Base-by-base conservation (phyloP, 768 basidiomycete genomes). In the Collybia sordida region DNA sequence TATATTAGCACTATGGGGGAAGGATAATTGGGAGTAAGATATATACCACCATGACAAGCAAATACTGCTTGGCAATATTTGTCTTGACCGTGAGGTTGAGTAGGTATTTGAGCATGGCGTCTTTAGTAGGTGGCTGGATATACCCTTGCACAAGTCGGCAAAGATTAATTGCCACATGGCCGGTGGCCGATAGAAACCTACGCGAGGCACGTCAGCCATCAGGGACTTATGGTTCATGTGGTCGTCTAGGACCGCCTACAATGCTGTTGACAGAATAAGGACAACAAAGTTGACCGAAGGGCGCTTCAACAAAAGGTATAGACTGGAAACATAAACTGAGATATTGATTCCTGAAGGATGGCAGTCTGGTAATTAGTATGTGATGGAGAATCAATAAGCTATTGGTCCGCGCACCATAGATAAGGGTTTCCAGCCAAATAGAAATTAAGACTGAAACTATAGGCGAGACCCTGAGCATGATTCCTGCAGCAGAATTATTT, bases 81-180 rank as follows among this genome's bases (percentile, higher is more conserved):
- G 60, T 59, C 12, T 67, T 67, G 14, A 64, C 64, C 19, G 66
- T 66, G 5, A 70, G 65, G 45, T 70, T 63, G 3, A 62, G 61
- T 49, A 70, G 68, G 50, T 62, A 70, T 15, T 61, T 62, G 62
- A 64, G 27, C 67, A 66, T 18, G 57, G 61, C 45, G 45, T 42
- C 50, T 67, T 56, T 39, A 60, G 62, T 25, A 55, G 54, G 42
- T 54, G 50, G 53, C 67, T 68, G 59, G 65, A 70, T 39, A 21
- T 46, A 52, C 18, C 70, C 70, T 49, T 64, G 58, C 42, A 71
- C 65, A 41, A 71, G 63, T 14, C 70, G 63, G 39, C 62, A 60
- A 49, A 70, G 67, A 21, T 68, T 68, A 18, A 71, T 53, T 28
- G 64, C 64, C 36, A 69, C 63, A 45, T 71, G 70, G 17, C 55